Evolutionary conservation across 2,329 filamentous ascomycete genomes (phyloP).

Genomic region (Pseudogymnoascus sp.): DNA sequence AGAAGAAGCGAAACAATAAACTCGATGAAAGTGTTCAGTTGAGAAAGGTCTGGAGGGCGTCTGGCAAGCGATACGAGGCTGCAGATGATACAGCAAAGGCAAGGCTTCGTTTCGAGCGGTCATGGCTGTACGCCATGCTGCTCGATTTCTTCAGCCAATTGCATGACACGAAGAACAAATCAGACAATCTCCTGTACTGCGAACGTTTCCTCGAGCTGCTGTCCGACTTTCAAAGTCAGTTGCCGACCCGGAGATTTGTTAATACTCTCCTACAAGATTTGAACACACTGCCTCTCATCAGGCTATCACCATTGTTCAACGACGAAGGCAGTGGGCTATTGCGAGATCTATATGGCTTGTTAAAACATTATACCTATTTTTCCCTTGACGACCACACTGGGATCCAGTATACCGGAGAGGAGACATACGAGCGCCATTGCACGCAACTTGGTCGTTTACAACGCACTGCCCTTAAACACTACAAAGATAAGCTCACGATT

Average conservation of each 20-base stretch:
- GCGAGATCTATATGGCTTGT: slow-evolving; percentile 70
- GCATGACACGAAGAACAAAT: slow-evolving; percentile 46
- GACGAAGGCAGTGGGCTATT: slow-evolving; percentile 68
- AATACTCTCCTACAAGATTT: slow-evolving; percentile 82
- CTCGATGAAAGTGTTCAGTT: slow-evolving; percentile 67
- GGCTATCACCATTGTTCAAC: slow-evolving; percentile 69
- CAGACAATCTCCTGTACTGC: slow-evolving; percentile 70
- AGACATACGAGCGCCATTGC: slow-evolving; percentile 76
- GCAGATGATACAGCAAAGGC: slow-evolving; percentile 74
- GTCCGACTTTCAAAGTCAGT: slow-evolving; percentile 82
- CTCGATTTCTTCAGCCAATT: slow-evolving; percentile 73
- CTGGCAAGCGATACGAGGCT: slow-evolving; percentile 77
- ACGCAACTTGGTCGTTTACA: slow-evolving; percentile 70
- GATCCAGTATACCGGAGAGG: slow-evolving; percentile 59
- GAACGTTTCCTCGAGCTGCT: slow-evolving; percentile 91
- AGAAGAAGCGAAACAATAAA: slow-evolving; percentile 62
- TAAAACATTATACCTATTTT: slow-evolving; percentile 82
- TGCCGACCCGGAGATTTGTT: slow-evolving; percentile 88
- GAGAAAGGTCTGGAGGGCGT: slow-evolving; percentile 84
- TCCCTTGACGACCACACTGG: slow-evolving; percentile 88
- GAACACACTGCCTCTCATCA: slow-evolving; percentile 70
- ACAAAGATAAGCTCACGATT: slow-evolving; percentile 85
- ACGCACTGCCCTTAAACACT: slow-evolving; percentile 66
- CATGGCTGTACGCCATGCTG: slow-evolving; percentile 83
- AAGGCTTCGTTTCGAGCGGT: slow-evolving; percentile 79